phyloP scores from a whole-genome alignment of 2,329 filamentous ascomycete species.

The Sclerotinia borealis region DNA sequence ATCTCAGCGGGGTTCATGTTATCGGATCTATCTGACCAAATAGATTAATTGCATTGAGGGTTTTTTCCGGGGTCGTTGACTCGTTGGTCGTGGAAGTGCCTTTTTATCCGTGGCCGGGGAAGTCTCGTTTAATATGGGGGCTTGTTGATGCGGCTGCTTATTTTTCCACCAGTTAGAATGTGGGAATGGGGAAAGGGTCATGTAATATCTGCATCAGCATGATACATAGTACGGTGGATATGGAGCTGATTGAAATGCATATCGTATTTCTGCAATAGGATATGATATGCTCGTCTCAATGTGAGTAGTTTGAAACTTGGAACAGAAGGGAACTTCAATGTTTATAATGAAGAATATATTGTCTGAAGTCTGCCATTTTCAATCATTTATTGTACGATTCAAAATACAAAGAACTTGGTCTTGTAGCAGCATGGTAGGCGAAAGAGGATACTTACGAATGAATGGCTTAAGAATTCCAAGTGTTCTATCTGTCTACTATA shows the following conservation, averaged over 20 bases:
- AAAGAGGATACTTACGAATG: background rate
- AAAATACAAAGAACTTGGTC: too few relatives aligned
- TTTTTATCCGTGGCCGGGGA: background rate
- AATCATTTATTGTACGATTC: background rate
- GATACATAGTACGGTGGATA: background rate
- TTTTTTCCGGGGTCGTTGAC: background rate
- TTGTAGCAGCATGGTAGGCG: background rate
- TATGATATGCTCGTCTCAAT: background rate
- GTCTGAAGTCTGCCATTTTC: background rate
- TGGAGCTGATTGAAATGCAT: too few relatives aligned
- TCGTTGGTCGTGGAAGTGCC: background rate
- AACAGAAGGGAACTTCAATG: background rate
- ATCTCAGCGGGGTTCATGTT: background rate
- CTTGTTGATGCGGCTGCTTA: background rate
- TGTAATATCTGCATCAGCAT: background rate
- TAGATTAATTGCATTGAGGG: background rate
- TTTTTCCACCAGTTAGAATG: constrained; percentile 11
- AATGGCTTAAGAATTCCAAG: background rate
- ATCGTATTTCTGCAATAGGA: background rate
- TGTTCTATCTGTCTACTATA: constrained; percentile 9
- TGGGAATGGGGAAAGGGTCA: background rate
- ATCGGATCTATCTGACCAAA: background rate
- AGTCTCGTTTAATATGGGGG: constrained; percentile 3
- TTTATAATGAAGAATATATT: background rate
- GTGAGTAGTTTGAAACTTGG: background rate